Evolutionary conservation across 2,329 filamentous ascomycete genomes (phyloP), one percentile per base, ranked within the genome.

Genomic region (Stagonosporopsis vannaccii): DNA sequence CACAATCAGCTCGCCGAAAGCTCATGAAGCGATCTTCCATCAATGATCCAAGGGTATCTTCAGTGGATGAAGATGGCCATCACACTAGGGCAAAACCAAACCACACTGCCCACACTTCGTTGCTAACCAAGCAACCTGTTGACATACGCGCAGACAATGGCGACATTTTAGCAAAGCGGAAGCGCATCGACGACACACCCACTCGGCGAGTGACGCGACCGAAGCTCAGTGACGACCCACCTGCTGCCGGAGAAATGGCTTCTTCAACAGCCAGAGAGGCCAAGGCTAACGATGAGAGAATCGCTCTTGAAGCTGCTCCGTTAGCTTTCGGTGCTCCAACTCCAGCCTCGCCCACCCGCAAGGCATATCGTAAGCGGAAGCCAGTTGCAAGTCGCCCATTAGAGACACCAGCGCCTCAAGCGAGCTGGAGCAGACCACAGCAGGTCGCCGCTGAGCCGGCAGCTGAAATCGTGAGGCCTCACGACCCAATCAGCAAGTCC

Each of bases 21-120:
- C 47, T 69, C 26, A 59, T 68, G 51, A 63, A 62, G 40, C 54
- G 66, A 9, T 50, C 60, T 5, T 68, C 63, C 5, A 68, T 68
- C 9, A 54, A 60, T 19, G 46, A 67, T 35, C 56, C 63, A 2
- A 63, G 58, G 32, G 39, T 64, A 11, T 26, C 56, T 19, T 47
- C 40, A n/a, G 20, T 15, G 11, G 41, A 46, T 19, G 39, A 55
- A 25, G 4, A 25, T 13, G 42, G 11, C 17, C 44, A 41, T 20
- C 12, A 15, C 9, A 5, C 15, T 7, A 23, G n/a, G 3, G 22
- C 17, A 15, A 26, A 6, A 19, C n/a, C 25, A 44, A 17, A 6
- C 2, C 36, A 20, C 19, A 8, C 12, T 6, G 4, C 25, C 12
- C 23, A 19, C 23, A 33, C 51, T 44, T 45, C 45, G n/a, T 20